A percentile compares a stretch with the other conserved stretches of the same genome.
Evolutionary conservation across 148 eudicot species (phyloP).

Genomic region (Beta vulgaris): DNA sequence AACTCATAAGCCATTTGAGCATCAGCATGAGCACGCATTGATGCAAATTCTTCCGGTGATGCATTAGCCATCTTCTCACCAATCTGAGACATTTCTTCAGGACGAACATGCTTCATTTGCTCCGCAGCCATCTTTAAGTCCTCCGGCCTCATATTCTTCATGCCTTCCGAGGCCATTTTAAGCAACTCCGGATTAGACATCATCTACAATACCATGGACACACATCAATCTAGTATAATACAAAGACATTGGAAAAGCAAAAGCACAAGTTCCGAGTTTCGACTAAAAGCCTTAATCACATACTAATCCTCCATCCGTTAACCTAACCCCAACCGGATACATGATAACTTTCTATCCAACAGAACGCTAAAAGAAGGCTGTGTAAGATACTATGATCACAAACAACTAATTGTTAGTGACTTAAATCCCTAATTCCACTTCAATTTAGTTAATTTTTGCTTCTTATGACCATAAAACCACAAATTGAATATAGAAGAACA

Average conservation of each 20-base stretch:
- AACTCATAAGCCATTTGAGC: slow-evolving; percentile 69
- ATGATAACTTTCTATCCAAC: background rate
- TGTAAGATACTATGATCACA: background rate
- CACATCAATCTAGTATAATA: slow-evolving; percentile 4
- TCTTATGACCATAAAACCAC: background rate
- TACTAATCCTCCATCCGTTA: too few relatives aligned
- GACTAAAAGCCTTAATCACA: background rate
- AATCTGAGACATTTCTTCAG: slow-evolving; percentile 86
- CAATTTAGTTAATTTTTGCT: background rate
- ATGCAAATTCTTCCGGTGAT: slow-evolving; percentile 78
- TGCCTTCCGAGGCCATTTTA: slow-evolving; percentile 92
- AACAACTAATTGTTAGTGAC: background rate
- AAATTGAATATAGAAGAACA: background rate
- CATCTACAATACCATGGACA: slow-evolving; percentile 54
- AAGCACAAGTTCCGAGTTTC: too few relatives aligned
- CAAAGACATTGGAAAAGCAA: background rate
- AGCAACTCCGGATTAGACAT: slow-evolving; percentile 95
- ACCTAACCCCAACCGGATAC: too few relatives aligned
- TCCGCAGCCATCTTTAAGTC: slow-evolving; percentile 87
- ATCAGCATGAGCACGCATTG: slow-evolving; percentile 77
- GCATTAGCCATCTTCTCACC: slow-evolving; percentile 95
- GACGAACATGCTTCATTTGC: slow-evolving; percentile 81
- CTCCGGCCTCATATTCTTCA: slow-evolving; percentile 81
- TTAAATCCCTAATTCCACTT: background rate
- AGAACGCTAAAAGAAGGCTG: background rate